Base-by-base conservation (phyloP, 73 alveolate genomes). In the Stentor coeruleus region DNA sequence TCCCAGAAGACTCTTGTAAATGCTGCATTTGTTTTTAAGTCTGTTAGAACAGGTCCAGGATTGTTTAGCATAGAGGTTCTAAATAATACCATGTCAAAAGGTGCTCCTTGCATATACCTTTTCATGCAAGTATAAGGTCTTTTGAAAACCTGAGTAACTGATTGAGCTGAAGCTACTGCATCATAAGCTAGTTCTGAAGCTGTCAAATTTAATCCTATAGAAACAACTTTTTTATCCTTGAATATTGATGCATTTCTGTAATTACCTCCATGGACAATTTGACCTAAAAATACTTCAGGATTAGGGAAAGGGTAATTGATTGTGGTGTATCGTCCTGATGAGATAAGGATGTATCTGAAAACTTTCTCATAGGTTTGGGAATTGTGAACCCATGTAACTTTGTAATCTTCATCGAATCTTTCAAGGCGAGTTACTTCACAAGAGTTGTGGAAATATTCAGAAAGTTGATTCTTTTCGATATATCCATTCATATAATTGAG, bases 401-500 rank as follows among this genome's bases (percentile, higher is more conserved):
- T 11, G 79, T 66, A 66, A 11, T 31, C 79, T 26, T 1, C n/a
- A 28, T 33, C 79, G n/a, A 20, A 40, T 66, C 37, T 66, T 20
- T 40, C 79, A 1, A 66, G 26, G 37, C 33, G 33, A 66, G 37
- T 66, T 26, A 66, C 79, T 2, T 20, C 33, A 2, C 79, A 66
- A 33, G n/a, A 28, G 79, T 28, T 28, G 79, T 66, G 79, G 33
- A 66, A 66, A 33, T 66, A 66, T 20, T 49, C 66, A 49, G 66
- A 11, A 6, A 49, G 6, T 49, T 20, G 6, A 20, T 49, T 49
- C 66, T 49, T 49, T 49, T 66, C 37, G 11, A 66, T 66, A 33
- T 26, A 66, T 20, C 49, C n/a, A 28, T 0, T 26, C n/a, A 66
- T 14, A 33, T 66, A 66, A 33, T 20, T 15, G 1, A 20, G 79